Conservation (phyloP, 495 filamentous ascomycete species). For the Podospora comata region DNA sequence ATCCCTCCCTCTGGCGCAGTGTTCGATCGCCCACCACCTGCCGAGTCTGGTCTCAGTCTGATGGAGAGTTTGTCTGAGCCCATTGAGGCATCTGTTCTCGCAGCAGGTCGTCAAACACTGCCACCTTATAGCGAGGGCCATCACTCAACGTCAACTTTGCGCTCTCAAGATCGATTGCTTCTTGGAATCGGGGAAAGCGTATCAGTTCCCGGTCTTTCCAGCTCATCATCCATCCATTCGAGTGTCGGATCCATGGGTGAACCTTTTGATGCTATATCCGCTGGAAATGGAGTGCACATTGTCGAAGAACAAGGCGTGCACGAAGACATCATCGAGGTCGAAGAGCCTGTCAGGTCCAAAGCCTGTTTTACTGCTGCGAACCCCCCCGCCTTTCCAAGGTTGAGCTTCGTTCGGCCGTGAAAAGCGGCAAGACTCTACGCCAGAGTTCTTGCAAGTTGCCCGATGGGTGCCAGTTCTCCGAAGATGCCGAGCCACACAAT, state of each 20-base stretch:
- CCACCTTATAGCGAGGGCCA: neutral
- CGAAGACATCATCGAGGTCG: neutral
- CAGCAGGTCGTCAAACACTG: neutral
- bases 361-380: neutral
- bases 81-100: neutral
- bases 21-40: neutral
- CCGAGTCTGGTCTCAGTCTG: neutral
- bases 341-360: conserved; percentile 9
- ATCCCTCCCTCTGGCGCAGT: neutral
- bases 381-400: neutral
- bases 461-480: neutral
- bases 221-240: conserved; percentile 2
- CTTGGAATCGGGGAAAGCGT: neutral
- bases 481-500: neutral
- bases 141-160: neutral
- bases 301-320: conserved; percentile 5
- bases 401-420: neutral
- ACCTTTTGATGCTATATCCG: neutral
- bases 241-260: neutral
- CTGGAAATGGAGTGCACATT: conserved; percentile 5
- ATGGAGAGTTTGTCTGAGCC: neutral
- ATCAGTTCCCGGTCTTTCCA: conserved; percentile 6
- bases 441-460: neutral
- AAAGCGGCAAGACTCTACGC: neutral
- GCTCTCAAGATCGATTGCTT: conserved; percentile 1